phyloP scores from a whole-genome alignment of 768 basidiomycete genomes.

The Hemileccinum impolitum region DNA sequence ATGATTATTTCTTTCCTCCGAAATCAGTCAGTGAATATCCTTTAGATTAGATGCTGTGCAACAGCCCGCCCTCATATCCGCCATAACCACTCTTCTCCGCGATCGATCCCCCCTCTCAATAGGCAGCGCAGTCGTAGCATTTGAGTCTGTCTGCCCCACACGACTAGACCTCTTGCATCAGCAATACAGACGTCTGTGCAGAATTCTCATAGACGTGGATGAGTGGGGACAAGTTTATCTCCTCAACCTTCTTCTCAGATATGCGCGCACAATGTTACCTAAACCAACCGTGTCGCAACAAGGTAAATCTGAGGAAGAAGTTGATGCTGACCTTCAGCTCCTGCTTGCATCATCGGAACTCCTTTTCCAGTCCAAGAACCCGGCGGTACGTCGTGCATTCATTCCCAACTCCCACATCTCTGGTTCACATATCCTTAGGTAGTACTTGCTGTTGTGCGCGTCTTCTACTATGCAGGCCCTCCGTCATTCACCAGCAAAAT shows the following conservation, averaged over 20 bases:
- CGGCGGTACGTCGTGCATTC: conserved; percentile 56
- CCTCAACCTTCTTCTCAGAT: conserved; percentile 73
- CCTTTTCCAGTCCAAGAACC: conserved; percentile 81
- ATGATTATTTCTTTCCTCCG: conserved; percentile 9
- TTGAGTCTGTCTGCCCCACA: conserved; percentile 82
- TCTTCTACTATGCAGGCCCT: conserved; percentile 72
- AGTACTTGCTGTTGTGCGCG: conserved; percentile 68
- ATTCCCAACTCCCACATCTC: neutral
- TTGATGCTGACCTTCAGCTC: conserved; percentile 77
- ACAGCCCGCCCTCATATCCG: conserved; percentile 63
- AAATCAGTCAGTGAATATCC: neutral
- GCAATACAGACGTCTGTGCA: conserved; percentile 83
- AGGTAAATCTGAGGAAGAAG: conserved; percentile 45
- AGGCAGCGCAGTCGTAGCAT: conserved; percentile 83
- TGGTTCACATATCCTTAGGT: conserved; percentile 47
- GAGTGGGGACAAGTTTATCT: conserved; percentile 94
- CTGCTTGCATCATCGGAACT: conserved; percentile 70
- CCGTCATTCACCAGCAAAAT: conserved; percentile 53
- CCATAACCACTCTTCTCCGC: conserved; percentile 60
- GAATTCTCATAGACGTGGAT: conserved; percentile 84
- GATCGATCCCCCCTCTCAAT: conserved; percentile 86
- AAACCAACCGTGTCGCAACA: conserved; percentile 45
- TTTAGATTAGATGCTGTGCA: conserved; percentile 72
- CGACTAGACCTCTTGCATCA: conserved; percentile 84
- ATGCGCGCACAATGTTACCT: conserved; percentile 80